Conservation (phyloP, 108 stramenopile species). For the Fistulifera pelliculosa region DNA sequence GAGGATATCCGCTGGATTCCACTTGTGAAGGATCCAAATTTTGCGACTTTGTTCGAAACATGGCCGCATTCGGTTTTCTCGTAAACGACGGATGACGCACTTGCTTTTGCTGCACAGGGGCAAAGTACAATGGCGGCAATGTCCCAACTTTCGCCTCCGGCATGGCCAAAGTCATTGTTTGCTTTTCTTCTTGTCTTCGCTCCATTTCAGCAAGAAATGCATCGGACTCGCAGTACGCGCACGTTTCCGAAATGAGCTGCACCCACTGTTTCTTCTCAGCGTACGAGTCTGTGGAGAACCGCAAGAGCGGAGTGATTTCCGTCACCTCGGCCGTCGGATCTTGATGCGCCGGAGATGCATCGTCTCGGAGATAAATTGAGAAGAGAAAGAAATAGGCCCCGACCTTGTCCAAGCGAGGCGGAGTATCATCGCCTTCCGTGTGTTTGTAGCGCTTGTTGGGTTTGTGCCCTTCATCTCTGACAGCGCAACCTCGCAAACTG, state of each 20-base stretch:
- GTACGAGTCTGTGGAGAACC: slow-evolving; percentile 59
- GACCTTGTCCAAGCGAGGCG: slow-evolving; percentile 22
- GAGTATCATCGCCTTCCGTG: slow-evolving; percentile 4
- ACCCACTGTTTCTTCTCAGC: slow-evolving; percentile 75
- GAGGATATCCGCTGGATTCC: slow-evolving; percentile 46
- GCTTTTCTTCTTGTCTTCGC: slow-evolving; percentile 17
- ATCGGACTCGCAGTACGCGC: slow-evolving; percentile 69
- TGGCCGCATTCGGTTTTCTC: slow-evolving; percentile 23
- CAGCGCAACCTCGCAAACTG: slow-evolving; percentile 66
- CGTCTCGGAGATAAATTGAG: slow-evolving; percentile 50
- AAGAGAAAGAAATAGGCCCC: slow-evolving; percentile 78
- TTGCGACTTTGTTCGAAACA: slow-evolving; percentile 36
- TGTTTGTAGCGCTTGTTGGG: slow-evolving; percentile 32
- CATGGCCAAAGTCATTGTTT: slow-evolving; percentile 25
- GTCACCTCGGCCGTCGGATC: slow-evolving; percentile 29
- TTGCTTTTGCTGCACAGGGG: slow-evolving; percentile 16
- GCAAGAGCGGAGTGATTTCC: slow-evolving; percentile 59
- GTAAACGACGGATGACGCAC: slow-evolving; percentile 28
- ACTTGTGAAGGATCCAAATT: slow-evolving; percentile 27
- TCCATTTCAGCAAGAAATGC: slow-evolving; percentile 36
- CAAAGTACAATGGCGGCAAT: slow-evolving; percentile 42
- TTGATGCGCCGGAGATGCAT: slow-evolving; percentile 10
- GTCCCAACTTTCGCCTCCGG: slow-evolving; percentile 35
- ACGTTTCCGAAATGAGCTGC: slow-evolving; percentile 49
- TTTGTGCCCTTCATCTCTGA: slow-evolving; percentile 75